These are phyloP conservation scores for Dalbergia cultrata DNA, from an alignment of 306 rosid species.

Conservation along the genomic window DNA sequence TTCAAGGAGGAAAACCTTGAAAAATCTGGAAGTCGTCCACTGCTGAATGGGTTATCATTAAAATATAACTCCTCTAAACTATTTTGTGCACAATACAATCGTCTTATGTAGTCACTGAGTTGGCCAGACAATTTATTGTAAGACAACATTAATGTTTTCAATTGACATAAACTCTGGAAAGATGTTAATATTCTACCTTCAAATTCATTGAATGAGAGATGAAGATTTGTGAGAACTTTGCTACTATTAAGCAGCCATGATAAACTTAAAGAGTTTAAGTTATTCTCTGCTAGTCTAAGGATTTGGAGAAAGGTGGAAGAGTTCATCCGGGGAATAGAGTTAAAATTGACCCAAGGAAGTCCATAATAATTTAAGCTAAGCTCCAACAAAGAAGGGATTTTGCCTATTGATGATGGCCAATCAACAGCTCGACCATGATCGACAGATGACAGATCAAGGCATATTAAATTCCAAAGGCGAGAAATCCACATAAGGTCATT, in stretches of 20 bases:
- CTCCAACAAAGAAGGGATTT: not conserved
- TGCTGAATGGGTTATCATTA: not conserved
- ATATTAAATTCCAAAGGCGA: constrained; percentile 40
- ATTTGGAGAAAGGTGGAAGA: constrained; percentile 22
- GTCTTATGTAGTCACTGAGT: constrained; percentile 35
- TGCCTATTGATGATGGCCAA: constrained; percentile 33
- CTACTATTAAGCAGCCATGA: constrained; percentile 42
- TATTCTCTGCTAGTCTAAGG: not conserved
- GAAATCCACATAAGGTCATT: constrained; percentile 45
- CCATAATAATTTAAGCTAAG: not conserved
- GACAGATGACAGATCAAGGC: not conserved
- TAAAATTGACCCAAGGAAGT: constrained; percentile 17
- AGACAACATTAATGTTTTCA: not conserved
- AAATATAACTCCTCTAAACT: constrained; percentile 15
- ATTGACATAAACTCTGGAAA: constrained; percentile 22
- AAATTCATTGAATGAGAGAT: constrained; percentile 31
- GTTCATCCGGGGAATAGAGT: constrained; percentile 5
- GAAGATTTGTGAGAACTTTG: constrained; percentile 15
- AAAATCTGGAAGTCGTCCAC: not conserved
- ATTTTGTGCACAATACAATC: constrained; percentile 32
- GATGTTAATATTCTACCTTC: constrained; percentile 37
- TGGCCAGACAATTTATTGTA: constrained; percentile 41
- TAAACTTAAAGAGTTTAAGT: not conserved
- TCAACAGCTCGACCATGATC: constrained; percentile 17
- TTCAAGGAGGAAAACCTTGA: not conserved